These are phyloP conservation scores for Fusarium fujikuroi DNA, from an alignment of 2,329 filamentous ascomycete species.

Conservation along the genomic window DNA sequence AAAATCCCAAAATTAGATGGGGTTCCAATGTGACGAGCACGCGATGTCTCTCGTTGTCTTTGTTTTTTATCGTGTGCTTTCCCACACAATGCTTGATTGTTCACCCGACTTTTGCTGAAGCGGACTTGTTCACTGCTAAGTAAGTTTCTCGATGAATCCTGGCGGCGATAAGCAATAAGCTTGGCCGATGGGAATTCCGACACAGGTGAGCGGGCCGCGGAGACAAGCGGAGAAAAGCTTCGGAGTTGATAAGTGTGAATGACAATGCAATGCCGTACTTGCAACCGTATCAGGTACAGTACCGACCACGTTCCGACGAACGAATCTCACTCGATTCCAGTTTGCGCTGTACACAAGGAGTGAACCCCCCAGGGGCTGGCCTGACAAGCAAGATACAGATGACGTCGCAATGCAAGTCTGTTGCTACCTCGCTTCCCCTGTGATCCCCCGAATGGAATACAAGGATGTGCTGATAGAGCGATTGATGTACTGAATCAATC, in stretches of 20 bases:
- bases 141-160: not conserved
- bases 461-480: conserved; percentile 1
- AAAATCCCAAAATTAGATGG: conserved; percentile 18
- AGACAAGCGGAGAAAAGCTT: conserved; percentile 42
- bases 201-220: conserved; percentile 13
- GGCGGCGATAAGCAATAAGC: conserved; percentile 21
- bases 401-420: conserved; percentile 33
- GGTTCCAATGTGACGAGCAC: conserved; percentile 25
- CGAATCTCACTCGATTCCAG: conserved; percentile 23
- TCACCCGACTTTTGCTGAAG: not conserved
- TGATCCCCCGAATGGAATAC: conserved; percentile 19
- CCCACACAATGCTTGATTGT: conserved; percentile 6
- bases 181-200: conserved; percentile 35
- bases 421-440: conserved; percentile 19
- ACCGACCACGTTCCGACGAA: conserved; percentile 18
- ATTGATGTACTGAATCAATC: conserved; percentile 21
- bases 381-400: conserved; percentile 31
- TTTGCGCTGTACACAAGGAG: conserved; percentile 14
- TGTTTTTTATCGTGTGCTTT: conserved; percentile 28
- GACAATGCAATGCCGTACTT: conserved; percentile 29
- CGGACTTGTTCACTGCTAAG: not conserved
- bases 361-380: conserved; percentile 35
- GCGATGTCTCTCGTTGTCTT: conserved; percentile 32
- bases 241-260: conserved; percentile 29
- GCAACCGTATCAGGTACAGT: conserved; percentile 25